Conservation (phyloP, 2,329 filamentous ascomycete species). For the Calycina marina region DNA sequence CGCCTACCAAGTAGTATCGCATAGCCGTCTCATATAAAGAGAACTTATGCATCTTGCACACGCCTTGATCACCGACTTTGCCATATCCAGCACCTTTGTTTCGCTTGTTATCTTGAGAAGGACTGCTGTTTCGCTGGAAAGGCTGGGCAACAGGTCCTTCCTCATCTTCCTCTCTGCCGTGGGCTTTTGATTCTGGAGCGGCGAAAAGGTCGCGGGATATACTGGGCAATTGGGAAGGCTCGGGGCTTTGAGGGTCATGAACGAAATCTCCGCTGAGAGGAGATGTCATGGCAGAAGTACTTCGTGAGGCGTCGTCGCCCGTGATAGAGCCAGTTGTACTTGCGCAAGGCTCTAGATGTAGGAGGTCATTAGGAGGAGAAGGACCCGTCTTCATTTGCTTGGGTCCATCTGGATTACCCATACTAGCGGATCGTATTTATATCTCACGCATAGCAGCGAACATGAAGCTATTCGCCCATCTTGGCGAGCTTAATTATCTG, state of each 20-base stretch:
- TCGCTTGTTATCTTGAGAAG: constrained; percentile 16
- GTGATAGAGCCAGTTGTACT: constrained; percentile 12
- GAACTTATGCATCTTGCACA: constrained; percentile 77
- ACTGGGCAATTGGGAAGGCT: constrained; percentile 17
- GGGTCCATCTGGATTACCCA: constrained; percentile 19
- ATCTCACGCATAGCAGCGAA: no score
- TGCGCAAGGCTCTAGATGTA: constrained; percentile 14
- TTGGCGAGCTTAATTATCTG: no score
- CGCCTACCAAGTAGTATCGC: constrained; percentile 86
- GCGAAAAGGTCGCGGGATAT: constrained; percentile 14
- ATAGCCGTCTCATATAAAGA: constrained; percentile 93
- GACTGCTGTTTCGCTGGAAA: constrained; percentile 40
- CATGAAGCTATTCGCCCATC: no score
- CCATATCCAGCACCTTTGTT: constrained; percentile 20
- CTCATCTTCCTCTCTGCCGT: constrained; percentile 37
- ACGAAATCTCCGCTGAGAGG: constrained; percentile 18
- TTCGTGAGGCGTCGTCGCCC: constrained; percentile 15
- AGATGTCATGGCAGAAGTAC: constrained; percentile 22
- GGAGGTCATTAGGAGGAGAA: constrained; percentile 16
- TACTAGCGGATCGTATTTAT: constrained; percentile 10
- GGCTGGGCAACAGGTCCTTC: constrained; percentile 42
- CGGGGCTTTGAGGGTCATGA: constrained; percentile 10
- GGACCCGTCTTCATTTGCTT: constrained; percentile 12
- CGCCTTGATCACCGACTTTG: constrained; percentile 27
- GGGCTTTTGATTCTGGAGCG: constrained; percentile 8